Evolutionary conservation across 352 stramenopile genomes (phyloP).

Genomic region (Phytophthora pistaciae): DNA sequence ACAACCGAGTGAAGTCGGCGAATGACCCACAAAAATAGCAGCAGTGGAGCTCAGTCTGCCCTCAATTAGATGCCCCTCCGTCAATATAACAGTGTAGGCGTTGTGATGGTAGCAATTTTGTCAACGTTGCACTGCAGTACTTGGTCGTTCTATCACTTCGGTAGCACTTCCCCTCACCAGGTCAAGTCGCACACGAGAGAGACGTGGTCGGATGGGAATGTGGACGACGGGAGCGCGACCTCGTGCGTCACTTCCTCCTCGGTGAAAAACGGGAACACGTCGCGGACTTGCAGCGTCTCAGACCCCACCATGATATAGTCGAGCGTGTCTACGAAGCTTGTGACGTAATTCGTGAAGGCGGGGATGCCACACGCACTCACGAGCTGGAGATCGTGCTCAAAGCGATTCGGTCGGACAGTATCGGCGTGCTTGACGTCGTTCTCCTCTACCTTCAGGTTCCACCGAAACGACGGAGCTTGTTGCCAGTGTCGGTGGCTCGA

Average conservation of each 20-base stretch:
- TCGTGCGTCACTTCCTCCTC: slow-evolving; percentile 66
- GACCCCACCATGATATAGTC: slow-evolving; percentile 76
- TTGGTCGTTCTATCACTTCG: not conserved
- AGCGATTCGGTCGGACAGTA: slow-evolving; percentile 22
- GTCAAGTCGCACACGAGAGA: slow-evolving; percentile 77
- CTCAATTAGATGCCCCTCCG: slow-evolving; percentile 11
- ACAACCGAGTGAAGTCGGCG: slow-evolving; percentile 1
- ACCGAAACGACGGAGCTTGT: slow-evolving; percentile 56
- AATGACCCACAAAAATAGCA: slow-evolving; percentile 32
- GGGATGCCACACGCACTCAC: slow-evolving; percentile 69
- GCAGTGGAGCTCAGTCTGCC: not conserved
- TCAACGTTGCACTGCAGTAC: not conserved
- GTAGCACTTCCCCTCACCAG: slow-evolving; percentile 33
- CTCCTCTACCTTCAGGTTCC: slow-evolving; percentile 34
- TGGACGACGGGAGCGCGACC: slow-evolving; percentile 71
- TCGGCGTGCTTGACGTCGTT: slow-evolving; percentile 1
- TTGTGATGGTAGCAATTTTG: not conserved
- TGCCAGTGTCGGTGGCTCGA: slow-evolving; percentile 65
- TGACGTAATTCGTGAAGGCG: slow-evolving; percentile 79
- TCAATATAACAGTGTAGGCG: not conserved
- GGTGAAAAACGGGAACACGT: slow-evolving; percentile 74
- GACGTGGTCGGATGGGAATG: slow-evolving; percentile 83
- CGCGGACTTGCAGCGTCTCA: slow-evolving; percentile 44
- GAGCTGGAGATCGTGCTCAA: slow-evolving; percentile 59
- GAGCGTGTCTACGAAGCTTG: slow-evolving; percentile 68